Evolutionary conservation across 2,329 filamentous ascomycete genomes (phyloP), one percentile per base, ranked within the genome.

Genomic region (Verruconis gallopava): DNA sequence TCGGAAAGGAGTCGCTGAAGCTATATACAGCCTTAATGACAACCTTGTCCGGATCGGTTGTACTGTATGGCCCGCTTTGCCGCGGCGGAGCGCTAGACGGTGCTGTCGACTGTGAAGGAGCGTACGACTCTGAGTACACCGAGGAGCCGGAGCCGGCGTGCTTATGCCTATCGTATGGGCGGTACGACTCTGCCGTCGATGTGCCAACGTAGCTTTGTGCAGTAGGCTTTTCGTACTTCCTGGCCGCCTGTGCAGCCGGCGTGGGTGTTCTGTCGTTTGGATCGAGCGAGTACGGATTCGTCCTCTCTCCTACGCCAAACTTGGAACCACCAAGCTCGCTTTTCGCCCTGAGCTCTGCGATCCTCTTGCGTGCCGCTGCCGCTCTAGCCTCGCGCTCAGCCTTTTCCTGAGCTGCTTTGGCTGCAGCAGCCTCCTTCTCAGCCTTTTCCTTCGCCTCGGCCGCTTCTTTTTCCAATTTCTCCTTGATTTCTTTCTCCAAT

Each of bases 1-100:
- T 83, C 50, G 83, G 78, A 53, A 85, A 93, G 44, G 84, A 75
- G 58, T 93, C 91, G 62, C 86, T 88, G 69, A 93, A 96, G 43
- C 81, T 72, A 58, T 93, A 96, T 3, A 96, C 91, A 9, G 81
- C 91, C 55, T 82, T 82, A 61, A 98, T 89, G 48, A 94, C 79
- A 56, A 98, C 91, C 71, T 98, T 98, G 65, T 93, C 79, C 0
- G 89, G 88, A 57, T 96, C 85, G 49, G 83, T 84, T 20, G 86
- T 95, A 25, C 77, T 73, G 62, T 95, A 96, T 2, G 84, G 75
- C 2, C 79, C 77, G 37, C 83, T 76, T 49, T 79, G 72, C 3
- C 82, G 86, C 5, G 88, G 85, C 4, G 88, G 85, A 5, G 88
- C 84, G 4, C 84, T 85, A 4, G 88, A 93, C 44, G 78, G 77